phyloP scores from a whole-genome alignment of 2,329 filamentous ascomycete species.

The Sporothrix pallida region DNA sequence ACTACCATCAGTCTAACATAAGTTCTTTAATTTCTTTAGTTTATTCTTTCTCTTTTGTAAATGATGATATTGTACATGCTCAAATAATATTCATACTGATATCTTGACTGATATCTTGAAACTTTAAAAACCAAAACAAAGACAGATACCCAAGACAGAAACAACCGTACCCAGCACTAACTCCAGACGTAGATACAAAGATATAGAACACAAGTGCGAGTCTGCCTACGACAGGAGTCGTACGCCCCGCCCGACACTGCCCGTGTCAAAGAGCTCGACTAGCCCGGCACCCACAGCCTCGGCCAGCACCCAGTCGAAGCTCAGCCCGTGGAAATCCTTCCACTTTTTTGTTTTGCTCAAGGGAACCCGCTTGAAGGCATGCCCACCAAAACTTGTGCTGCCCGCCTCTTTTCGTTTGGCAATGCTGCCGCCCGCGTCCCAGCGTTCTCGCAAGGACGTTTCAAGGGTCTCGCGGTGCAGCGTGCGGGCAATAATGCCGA shows the following conservation, averaged over 20 bases:
- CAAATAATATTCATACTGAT: background rate
- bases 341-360: constrained; percentile 70
- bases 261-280: constrained; percentile 76
- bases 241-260: constrained; percentile 72
- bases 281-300: constrained; percentile 73
- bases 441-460: constrained; percentile 67
- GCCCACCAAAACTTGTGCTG: constrained; percentile 38
- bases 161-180: background rate
- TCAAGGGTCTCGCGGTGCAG: constrained; percentile 68
- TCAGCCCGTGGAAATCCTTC: constrained; percentile 71
- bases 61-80: no score
- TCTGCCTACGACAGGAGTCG: constrained; percentile 45
- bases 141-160: background rate
- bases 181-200: background rate
- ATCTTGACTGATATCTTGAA: background rate
- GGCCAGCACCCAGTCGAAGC: constrained; percentile 73
- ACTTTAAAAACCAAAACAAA: background rate
- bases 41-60: no score
- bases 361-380: constrained; percentile 50
- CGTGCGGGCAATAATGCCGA: constrained; percentile 63
- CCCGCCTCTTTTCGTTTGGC: constrained; percentile 47
- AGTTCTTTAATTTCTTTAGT: no score
- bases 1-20: no score
- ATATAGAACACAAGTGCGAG: background rate
- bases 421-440: constrained; percentile 64